Base-by-base conservation (phyloP, 2,329 filamentous ascomycete species). In the Alternaria rosae region DNA sequence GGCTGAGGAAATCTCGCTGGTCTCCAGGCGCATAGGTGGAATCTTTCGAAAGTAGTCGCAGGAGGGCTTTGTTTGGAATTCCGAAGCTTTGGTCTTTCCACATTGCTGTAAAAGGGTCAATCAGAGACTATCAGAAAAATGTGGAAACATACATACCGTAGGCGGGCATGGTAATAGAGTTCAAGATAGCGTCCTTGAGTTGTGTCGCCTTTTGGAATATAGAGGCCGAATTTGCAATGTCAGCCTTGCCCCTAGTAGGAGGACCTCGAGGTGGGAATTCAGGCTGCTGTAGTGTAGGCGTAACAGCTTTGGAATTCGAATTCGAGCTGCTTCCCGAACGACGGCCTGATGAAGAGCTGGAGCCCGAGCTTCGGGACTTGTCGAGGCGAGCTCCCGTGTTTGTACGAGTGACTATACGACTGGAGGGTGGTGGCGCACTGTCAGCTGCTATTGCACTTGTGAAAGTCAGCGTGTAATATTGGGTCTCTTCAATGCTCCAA, bases 21-120 rank as follows among this genome's bases (percentile, higher is more conserved):
- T 80, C 76, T 17, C 70, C 68, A n/a, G 73, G 57, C 4, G 74
- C 71, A 43, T 79, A 77, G 25, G 76, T 72, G 4, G 65, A 76
- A n/a, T 80, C 77, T 43, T 81, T 78, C 1, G 78, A 76, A 30
- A 81, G 66, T 3, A 84, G 69, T 51, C 78, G 76, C 17, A 84
- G 72, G 45, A 83, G 86, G 5, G 90, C 90, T 68, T 86, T 87
- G 71, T 94, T 94, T 5, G 91, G 89, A 44, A 93, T 88, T 0
- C 87, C 89, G 48, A 93, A 88, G 50, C 87, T 90, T 55, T 90
- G 88, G 67, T 94, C 92, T 72, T 89, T 91, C 92, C 92, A 94
- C 88, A 93, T 91, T 23, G 90, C 75, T 74, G 32, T n/a, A 5
- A 11, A 26, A 53, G 21, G n/a, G 20, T 61, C 7, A 54, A 45